Base-by-base conservation (phyloP, 163 green algal species). In the Coccomyxa subellipsoidea region DNA sequence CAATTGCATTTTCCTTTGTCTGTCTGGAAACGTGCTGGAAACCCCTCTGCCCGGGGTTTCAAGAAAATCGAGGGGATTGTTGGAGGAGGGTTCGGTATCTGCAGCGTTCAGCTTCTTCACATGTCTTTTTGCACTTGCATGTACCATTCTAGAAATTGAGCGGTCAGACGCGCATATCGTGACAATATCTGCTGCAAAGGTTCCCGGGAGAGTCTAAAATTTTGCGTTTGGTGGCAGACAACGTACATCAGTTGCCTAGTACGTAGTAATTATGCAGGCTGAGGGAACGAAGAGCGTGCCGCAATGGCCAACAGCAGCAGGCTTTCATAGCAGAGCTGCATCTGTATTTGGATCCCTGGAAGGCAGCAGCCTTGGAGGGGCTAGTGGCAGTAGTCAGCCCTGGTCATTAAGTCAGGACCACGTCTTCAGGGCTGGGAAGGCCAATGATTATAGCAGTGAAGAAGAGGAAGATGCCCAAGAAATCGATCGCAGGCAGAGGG, bases 311-410 rank as follows among this genome's bases (percentile, higher is more conserved):
- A 73, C 31, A 29, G 32, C 80, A 27, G 53, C 53, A 39, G 39
- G 73, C 7, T 84, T 84, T 34, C 35, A 38, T 21, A 80, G 1
- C 59, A 66, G 81, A 69, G 35, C 70, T 29, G 81, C 72, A 35
- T 40, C 72, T 23, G 36, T 84, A 23, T 84, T 84, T 71, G 81
- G 72, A 1, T 75, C 81, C 38, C 36, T 84, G 27, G 80, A 75
- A 53, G 73, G 66, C 69, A 53, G 15, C 37, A 34, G 29, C 35
- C 36, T 40, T 23, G 38, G 37, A 32, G 47, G 70, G 34, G 15
- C 34, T 1, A 36, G 23, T 7, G 12, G 21, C 2, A 66, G 18
- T 18, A 59, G 32, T 38, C 31, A 40, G 32, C 32, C 35, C 18
- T 84, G 81, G 81, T 77, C 72, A 3, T 25, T 84, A 0, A 70